These are phyloP conservation scores for Pythium sukuiense DNA, from an alignment of 352 stramenopile species.

Conservation along the genomic window DNA sequence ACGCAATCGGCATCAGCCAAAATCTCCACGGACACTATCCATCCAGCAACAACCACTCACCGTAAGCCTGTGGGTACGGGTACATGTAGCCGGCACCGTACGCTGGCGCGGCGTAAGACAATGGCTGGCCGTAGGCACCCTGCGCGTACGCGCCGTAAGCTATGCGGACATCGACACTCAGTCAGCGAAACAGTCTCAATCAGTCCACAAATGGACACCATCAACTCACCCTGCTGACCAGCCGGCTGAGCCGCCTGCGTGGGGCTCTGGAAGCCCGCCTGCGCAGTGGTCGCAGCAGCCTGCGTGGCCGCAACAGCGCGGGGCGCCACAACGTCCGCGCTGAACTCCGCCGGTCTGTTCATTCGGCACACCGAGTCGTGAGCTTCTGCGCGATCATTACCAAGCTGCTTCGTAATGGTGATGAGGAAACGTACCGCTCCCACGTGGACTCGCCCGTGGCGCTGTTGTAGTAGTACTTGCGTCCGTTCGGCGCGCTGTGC, in stretches of 20 bases:
- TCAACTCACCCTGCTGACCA: slow-evolving; percentile 43
- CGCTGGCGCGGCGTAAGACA: slow-evolving; percentile 64
- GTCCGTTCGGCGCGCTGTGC: slow-evolving; percentile 88
- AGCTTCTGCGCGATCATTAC: background rate
- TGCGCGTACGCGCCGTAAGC: slow-evolving; percentile 77
- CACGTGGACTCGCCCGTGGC: slow-evolving; percentile 89
- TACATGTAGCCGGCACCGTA: slow-evolving; percentile 87
- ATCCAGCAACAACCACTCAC: slow-evolving; percentile 29
- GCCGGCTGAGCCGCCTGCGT: slow-evolving; percentile 16
- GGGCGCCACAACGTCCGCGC: slow-evolving; percentile 9
- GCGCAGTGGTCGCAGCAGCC: slow-evolving; percentile 33
- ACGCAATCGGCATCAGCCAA: background rate
- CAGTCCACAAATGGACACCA: slow-evolving; percentile 12
- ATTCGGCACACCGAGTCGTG: background rate
- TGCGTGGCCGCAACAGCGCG: slow-evolving; percentile 29
- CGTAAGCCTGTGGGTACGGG: slow-evolving; percentile 79
- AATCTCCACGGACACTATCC: background rate
- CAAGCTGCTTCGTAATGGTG: background rate
- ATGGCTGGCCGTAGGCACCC: slow-evolving; percentile 65
- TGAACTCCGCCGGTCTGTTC: slow-evolving; percentile 55
- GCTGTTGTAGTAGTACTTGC: slow-evolving; percentile 93
- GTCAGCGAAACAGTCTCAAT: background rate
- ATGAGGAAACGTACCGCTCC: slow-evolving; percentile 60
- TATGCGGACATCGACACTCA: slow-evolving; percentile 3
- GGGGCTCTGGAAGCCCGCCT: slow-evolving; percentile 33